Evolutionary conservation across 2,329 filamentous ascomycete genomes (phyloP).

Genomic region (Fusarium compactum): DNA sequence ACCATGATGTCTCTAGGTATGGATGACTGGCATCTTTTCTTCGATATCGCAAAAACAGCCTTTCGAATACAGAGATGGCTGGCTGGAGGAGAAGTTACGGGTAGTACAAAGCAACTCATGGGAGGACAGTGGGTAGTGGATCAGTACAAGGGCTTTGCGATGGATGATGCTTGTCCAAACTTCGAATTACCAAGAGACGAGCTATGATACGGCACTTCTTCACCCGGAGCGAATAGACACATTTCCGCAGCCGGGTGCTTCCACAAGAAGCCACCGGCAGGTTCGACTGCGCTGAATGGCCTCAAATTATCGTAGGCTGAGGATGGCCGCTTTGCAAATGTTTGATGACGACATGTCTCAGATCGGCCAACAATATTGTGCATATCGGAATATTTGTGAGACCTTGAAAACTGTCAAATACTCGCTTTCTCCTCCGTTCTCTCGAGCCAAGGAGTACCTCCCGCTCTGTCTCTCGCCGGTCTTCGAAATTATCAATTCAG

Average conservation of each 20-base stretch:
- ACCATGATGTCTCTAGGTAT: constrained; percentile 60
- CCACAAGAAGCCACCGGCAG: constrained; percentile 3
- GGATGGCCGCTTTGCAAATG: constrained; percentile 7
- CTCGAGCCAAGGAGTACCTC: background rate
- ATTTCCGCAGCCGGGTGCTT: background rate
- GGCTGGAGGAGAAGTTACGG: constrained; percentile 38
- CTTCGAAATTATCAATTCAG: background rate
- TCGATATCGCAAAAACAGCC: constrained; percentile 52
- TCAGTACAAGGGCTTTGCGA: constrained; percentile 43
- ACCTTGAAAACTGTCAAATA: constrained; percentile 32
- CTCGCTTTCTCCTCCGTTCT: constrained; percentile 9
- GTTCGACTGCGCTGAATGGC: background rate
- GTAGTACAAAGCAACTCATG: constrained; percentile 35
- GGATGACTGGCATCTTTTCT: constrained; percentile 62
- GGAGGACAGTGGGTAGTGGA: constrained; percentile 46
- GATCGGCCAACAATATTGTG: background rate
- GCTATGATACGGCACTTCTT: background rate
- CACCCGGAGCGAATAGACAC: background rate
- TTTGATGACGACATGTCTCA: constrained; percentile 45
- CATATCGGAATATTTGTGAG: constrained; percentile 21
- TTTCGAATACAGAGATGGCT: constrained; percentile 60
- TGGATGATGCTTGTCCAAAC: constrained; percentile 36
- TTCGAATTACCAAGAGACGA: constrained; percentile 32
- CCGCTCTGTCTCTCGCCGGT: background rate
- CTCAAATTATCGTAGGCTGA: background rate